Conservation (phyloP, 2,329 filamentous ascomycete genomes). For the Colletotrichum liaoningense region DNA sequence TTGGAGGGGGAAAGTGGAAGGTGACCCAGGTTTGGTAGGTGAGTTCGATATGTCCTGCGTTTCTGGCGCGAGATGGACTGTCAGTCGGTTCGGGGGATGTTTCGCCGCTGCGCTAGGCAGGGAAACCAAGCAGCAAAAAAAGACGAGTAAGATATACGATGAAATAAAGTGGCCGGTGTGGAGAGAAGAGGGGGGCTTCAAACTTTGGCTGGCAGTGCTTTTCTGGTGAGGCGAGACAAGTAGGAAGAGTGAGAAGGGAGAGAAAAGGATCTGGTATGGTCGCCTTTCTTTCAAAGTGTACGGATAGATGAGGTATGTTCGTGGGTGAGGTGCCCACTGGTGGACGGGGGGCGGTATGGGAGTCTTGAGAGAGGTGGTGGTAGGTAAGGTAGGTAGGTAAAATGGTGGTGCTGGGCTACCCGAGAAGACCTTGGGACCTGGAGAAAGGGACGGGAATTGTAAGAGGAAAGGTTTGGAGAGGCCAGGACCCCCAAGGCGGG, state of each 20-base stretch:
- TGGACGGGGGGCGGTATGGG: background rate
- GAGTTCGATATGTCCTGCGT: constrained; percentile 11
- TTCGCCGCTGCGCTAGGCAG: constrained; percentile 17
- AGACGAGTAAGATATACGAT: background rate
- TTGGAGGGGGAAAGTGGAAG: constrained; percentile 33
- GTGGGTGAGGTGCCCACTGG: background rate
- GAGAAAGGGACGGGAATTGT: constrained; percentile 24
- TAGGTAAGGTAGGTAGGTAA: background rate
- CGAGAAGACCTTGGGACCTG: no score
- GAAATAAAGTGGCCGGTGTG: constrained; percentile 2
- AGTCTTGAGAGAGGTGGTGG: background rate
- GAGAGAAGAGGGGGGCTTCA: constrained; percentile 7
- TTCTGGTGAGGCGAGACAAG: background rate
- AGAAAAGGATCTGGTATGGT: background rate
- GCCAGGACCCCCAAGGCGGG: constrained; percentile 39
- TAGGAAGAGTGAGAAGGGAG: background rate
- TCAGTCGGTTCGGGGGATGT: constrained; percentile 22
- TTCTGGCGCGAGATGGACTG: constrained; percentile 18
- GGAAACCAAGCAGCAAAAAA: background rate
- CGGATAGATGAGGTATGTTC: background rate
- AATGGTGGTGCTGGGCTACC: background rate
- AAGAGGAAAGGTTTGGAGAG: constrained; percentile 29
- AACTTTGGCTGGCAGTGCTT: constrained; percentile 21
- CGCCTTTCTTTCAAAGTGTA: background rate
- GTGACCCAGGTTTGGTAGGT: constrained; percentile 10